Conservation (phyloP, 192 early-diverging fungal species). For the Obelidium mucronatum region DNA sequence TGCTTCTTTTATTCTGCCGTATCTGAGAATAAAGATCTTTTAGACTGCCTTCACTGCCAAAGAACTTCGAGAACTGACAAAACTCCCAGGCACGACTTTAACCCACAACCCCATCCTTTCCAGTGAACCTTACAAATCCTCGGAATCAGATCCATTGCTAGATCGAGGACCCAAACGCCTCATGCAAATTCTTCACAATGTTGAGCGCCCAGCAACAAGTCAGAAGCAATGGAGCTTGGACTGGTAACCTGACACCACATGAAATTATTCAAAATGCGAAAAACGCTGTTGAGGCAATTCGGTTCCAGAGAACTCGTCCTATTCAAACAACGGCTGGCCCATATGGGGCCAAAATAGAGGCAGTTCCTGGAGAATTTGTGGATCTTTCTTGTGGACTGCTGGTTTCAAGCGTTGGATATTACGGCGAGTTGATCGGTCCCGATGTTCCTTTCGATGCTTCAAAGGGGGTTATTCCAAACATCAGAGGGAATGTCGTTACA, state of each 20-base stretch:
- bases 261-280: constrained; percentile 63
- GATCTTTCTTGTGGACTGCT: constrained; percentile 70
- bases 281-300: constrained; percentile 25
- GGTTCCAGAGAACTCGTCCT: background rate
- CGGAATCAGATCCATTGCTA: constrained; percentile 9
- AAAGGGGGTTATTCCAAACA: constrained; percentile 78
- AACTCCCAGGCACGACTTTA: constrained; percentile 63
- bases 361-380: constrained; percentile 55
- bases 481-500: constrained; percentile 74
- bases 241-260: constrained; percentile 16
- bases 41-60: constrained; percentile 92
- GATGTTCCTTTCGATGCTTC: constrained; percentile 78
- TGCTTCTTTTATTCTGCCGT: too few relatives aligned
- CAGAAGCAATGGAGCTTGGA: constrained; percentile 5
- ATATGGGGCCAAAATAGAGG: background rate
- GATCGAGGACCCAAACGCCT: constrained; percentile 81
- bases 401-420: constrained; percentile 89
- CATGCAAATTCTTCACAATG: constrained; percentile 77
- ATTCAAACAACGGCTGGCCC: background rate
- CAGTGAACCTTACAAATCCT: constrained; percentile 23
- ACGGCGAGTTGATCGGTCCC: constrained; percentile 66
- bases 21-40: too few relatives aligned
- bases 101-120: background rate
- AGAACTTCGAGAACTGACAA: constrained; percentile 93
- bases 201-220: constrained; percentile 45